Conservation (phyloP, 73 alveolate species). For the Paraurostyla sp. region DNA sequence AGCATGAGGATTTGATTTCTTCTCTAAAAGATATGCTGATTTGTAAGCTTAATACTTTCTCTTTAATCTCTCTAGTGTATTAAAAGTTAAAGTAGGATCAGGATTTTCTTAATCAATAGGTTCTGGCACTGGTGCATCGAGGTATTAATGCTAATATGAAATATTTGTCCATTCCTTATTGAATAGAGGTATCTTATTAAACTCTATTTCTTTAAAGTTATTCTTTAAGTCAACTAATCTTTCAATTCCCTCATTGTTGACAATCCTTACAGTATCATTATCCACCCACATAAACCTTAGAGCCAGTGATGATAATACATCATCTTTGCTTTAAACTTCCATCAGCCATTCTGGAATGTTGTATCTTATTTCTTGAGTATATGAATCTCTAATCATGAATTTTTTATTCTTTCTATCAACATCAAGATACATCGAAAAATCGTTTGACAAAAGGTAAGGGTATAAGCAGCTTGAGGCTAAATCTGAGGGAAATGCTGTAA, state of each 20-base stretch:
- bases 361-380: background rate
- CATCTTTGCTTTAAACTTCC: background rate
- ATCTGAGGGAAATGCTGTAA: background rate
- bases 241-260: slow-evolving; percentile 16
- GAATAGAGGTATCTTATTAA: background rate
- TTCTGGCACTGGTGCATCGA: background rate
- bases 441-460: slow-evolving; percentile 4
- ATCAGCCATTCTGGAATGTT: slow-evolving; percentile 9
- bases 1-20: no score
- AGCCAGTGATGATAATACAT: background rate
- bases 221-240: background rate
- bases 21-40: background rate
- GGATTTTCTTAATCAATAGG: no score
- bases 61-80: background rate
- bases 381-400: background rate
- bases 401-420: background rate
- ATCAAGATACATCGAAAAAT: slow-evolving; percentile 8
- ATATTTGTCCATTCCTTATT: background rate
- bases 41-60: background rate
- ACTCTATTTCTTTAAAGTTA: background rate
- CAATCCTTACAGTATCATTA: background rate
- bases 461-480: background rate
- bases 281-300: slow-evolving; percentile 36
- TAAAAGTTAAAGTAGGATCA: background rate
- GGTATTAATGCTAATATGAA: background rate